These are phyloP conservation scores for Schizopora paradoxa DNA, from an alignment of 1,284 basidiomycete genomes.

Conservation along the genomic window DNA sequence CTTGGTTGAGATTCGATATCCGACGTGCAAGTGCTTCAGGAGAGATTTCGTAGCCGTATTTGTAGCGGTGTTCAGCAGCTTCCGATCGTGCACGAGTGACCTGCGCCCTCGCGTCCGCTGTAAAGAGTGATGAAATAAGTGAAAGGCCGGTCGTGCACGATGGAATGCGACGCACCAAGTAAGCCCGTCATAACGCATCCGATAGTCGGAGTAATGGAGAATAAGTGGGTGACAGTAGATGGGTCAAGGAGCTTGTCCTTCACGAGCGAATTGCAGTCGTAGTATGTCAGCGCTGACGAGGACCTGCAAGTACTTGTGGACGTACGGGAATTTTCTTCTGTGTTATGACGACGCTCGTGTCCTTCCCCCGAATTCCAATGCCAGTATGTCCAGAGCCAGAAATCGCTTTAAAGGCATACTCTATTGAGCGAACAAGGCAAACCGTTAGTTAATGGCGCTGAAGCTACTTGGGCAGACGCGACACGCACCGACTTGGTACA, in stretches of 20 bases:
- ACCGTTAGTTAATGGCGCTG: constrained; percentile 4
- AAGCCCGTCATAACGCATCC: constrained; percentile 98
- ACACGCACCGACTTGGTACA: constrained; percentile 93
- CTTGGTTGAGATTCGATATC: constrained; percentile 98
- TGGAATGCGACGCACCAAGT: constrained; percentile 69
- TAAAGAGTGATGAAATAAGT: background rate
- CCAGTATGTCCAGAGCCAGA: constrained; percentile 94
- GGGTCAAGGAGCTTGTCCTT: constrained; percentile 98
- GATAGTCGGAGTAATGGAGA: constrained; percentile 93
- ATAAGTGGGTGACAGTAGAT: constrained; percentile 91
- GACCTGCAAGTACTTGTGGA: constrained; percentile 15
- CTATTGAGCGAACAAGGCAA: constrained; percentile 37
- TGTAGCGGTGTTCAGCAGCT: constrained; percentile 94
- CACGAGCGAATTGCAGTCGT: background rate
- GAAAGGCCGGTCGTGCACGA: background rate
- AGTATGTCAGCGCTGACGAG: background rate
- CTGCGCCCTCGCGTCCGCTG: constrained; percentile 92
- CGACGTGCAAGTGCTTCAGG: constrained; percentile 92
- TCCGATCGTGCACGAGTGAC: constrained; percentile 85
- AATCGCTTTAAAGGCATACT: constrained; percentile 99
- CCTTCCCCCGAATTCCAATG: constrained; percentile 89
- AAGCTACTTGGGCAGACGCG: background rate
- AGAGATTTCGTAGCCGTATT: constrained; percentile 97
- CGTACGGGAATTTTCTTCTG: constrained; percentile 96
- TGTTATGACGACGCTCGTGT: constrained; percentile 92